Conservation (phyloP, 1,284 basidiomycete genomes). For the Marasmius oreades region DNA sequence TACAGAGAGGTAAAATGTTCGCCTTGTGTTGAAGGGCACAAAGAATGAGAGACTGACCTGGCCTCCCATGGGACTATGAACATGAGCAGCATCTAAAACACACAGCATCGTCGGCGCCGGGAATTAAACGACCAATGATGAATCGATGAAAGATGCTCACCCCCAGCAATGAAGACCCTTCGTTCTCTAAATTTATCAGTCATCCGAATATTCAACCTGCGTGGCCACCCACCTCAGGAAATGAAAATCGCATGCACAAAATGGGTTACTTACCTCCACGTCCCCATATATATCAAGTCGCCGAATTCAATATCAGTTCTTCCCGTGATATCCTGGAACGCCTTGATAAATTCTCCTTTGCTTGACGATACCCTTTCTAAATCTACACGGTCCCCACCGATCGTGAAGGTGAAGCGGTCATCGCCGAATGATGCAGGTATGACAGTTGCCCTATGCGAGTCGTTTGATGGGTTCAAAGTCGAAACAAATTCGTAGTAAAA, state of each 20-base stretch:
- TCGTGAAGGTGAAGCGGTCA: too few species aligned
- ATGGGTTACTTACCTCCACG: too few species aligned
- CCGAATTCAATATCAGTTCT: conserved; percentile 15
- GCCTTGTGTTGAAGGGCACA: too few species aligned
- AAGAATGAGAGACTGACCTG: too few species aligned
- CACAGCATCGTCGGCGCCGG: too few species aligned
- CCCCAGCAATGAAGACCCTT: conserved; percentile 14
- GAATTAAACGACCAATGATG: too few species aligned
- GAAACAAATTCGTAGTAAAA: neutral
- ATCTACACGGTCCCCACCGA: conserved; percentile 16
- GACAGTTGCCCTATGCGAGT: too few species aligned
- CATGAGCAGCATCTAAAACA: conserved; percentile 25
- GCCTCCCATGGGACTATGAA: conserved; percentile 31
- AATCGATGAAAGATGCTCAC: neutral
- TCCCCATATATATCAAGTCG: conserved; percentile 3
- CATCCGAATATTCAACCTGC: conserved; percentile 13
- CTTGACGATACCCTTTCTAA: conserved; percentile 23
- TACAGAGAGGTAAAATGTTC: too few species aligned
- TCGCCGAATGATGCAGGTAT: too few species aligned
- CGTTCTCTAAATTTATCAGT: conserved; percentile 8
- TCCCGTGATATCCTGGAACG: conserved; percentile 28
- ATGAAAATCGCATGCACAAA: too few species aligned
- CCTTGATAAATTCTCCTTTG: conserved; percentile 26
- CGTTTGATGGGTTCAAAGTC: neutral
- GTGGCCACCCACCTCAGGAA: too few species aligned